Evolutionary conservation across 345 rosid genomes (phyloP).

Genomic region (Acer saccharum): DNA sequence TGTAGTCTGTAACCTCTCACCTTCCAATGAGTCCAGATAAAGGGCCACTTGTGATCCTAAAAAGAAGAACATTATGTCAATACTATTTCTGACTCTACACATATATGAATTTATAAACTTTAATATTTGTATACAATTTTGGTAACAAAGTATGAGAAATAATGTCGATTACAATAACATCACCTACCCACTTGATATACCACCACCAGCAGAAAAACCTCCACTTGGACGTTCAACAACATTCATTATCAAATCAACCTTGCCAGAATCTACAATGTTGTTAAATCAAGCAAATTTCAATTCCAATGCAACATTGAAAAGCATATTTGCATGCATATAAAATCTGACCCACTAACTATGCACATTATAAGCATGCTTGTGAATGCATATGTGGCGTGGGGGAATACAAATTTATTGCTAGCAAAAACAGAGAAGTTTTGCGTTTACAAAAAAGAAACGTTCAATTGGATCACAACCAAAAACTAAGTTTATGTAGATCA

Average conservation of each 20-base stretch:
- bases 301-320: not conserved
- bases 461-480: not conserved
- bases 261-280: conserved; percentile 57
- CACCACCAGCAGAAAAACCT: conserved; percentile 96
- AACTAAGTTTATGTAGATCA: not conserved
- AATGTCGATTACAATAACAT: conserved; percentile 12
- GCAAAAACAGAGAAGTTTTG: not conserved
- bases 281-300: conserved; percentile 7
- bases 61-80: conserved; percentile 21
- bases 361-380: not conserved
- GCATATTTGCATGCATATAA: not conserved
- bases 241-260: conserved; percentile 92
- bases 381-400: not conserved
- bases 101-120: not conserved
- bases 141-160: conserved; percentile 1
- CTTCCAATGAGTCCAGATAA: conserved; percentile 90
- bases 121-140: conserved; percentile 6
- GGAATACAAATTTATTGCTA: not conserved
- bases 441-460: not conserved
- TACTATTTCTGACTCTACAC: conserved; percentile 1
- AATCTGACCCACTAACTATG: conserved; percentile 2
- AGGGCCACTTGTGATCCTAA: conserved; percentile 95
- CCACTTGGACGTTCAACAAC: conserved; percentile 97
- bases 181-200: conserved; percentile 90
- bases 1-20: conserved; percentile 36